phyloP scores from a whole-genome alignment of 805 yeast species.

The Kazachstania kunashirensis region DNA sequence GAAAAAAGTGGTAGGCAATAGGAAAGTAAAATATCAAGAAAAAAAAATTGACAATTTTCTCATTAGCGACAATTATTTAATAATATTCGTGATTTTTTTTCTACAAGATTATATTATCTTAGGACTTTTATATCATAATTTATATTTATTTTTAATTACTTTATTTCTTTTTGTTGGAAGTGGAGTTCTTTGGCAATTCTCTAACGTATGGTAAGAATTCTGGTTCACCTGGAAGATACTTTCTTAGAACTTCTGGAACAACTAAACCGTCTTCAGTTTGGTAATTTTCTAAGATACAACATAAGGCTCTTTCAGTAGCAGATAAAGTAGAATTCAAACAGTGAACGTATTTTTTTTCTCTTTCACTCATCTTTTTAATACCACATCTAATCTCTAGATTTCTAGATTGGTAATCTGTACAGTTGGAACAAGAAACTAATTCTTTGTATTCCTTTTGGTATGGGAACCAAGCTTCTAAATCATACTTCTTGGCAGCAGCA shows the following conservation, averaged over 20 bases:
- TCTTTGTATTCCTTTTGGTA: constrained; percentile 97
- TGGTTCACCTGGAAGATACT: constrained; percentile 96
- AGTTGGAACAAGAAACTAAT: constrained; percentile 95
- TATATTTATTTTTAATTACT: too few species aligned
- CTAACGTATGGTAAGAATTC: constrained; percentile 85
- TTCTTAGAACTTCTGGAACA: constrained; percentile 91
- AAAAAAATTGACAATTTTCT: too few species aligned
- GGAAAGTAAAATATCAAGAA: too few species aligned
- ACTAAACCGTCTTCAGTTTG: constrained; percentile 93
- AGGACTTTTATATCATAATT: too few species aligned
- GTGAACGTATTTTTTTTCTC: constrained; percentile 95
- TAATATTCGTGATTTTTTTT: too few species aligned
- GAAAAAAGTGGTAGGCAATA: too few species aligned
- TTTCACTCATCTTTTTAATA: constrained; percentile 87
- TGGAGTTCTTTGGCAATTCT: constrained; percentile 90
- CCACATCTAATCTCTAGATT: constrained; percentile 98
- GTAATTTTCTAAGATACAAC: constrained; percentile 95
- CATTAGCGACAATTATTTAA: too few species aligned
- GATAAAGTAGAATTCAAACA: constrained; percentile 95
- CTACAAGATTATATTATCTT: too few species aligned
- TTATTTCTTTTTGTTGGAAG: constrained; percentile 49
- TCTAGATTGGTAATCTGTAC: constrained; percentile 98
- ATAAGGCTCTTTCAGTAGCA: constrained; percentile 96
- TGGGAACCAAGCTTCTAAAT: constrained; percentile 99
- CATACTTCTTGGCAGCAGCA: constrained; percentile 98